Evolutionary conservation across 306 rosid species (phyloP).

Genomic region (Gastrolobium bilobum): DNA sequence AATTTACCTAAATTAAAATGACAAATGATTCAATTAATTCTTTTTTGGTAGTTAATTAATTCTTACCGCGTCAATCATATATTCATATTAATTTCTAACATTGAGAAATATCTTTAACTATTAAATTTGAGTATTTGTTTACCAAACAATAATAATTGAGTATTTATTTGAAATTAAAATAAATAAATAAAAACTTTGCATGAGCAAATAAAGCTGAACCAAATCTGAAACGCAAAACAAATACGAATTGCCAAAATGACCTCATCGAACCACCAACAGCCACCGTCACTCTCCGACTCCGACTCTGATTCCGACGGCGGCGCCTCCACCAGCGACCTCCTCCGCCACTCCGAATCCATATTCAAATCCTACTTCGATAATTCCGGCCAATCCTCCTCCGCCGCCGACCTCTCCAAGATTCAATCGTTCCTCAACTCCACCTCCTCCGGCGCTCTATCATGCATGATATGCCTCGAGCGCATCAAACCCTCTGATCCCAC

Average conservation of each 20-base stretch:
- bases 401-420: conserved; percentile 86
- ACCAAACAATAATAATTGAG: too few relatives aligned
- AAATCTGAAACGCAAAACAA: too few relatives aligned
- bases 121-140: too few relatives aligned
- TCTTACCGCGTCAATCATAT: too few relatives aligned
- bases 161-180: too few relatives aligned
- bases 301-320: conserved; percentile 64
- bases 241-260: conserved; percentile 9
- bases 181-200: too few relatives aligned
- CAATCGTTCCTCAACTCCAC: conserved; percentile 90
- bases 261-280: conserved; percentile 26
- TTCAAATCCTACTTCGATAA: conserved; percentile 80
- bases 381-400: conserved; percentile 67
- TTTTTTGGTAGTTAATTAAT: too few relatives aligned
- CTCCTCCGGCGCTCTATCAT: conserved; percentile 93
- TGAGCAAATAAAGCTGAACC: too few relatives aligned
- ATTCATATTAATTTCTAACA: too few relatives aligned
- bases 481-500: conserved; percentile 83
- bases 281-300: conserved; percentile 58
- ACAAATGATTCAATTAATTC: too few relatives aligned
- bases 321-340: conserved; percentile 48
- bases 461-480: conserved; percentile 94
- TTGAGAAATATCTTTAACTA: too few relatives aligned
- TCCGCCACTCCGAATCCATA: conserved; percentile 77
- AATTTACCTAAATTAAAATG: too few relatives aligned